Conservation (phyloP, 495 filamentous ascomycete genomes). For the Viridothelium virens region DNA sequence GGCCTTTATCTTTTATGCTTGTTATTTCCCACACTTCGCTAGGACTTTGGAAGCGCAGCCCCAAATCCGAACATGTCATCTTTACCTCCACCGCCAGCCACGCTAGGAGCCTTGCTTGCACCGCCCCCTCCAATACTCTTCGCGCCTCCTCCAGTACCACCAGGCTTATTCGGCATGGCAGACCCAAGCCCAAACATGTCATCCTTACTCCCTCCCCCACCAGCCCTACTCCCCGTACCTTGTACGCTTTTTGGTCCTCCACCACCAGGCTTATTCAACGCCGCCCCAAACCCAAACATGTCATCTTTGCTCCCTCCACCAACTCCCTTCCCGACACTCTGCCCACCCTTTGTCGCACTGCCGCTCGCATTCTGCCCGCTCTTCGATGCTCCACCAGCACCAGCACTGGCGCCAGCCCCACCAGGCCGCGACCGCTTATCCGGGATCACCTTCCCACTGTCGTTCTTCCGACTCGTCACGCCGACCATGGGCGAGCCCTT, state of each 20-base stretch:
- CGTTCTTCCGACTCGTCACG: neutral
- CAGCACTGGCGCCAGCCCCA: neutral
- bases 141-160: neutral
- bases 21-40: neutral
- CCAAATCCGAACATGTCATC: constrained; percentile 7
- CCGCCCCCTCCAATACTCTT: neutral
- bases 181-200: constrained; percentile 1
- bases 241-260: neutral
- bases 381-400: neutral
- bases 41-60: neutral
- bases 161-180: neutral
- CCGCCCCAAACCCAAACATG: neutral
- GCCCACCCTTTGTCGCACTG: neutral
- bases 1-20: neutral
- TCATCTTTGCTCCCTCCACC: constrained; percentile 5
- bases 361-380: neutral
- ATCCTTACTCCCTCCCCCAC: constrained; percentile 2
- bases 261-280: constrained; percentile 5
- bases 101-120: constrained; percentile 1
- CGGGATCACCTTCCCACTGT: constrained; percentile 1
- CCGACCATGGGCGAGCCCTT: neutral
- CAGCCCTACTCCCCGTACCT: neutral
- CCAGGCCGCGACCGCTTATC: constrained; percentile 12
- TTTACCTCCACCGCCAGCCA: neutral
- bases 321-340: neutral